Conservation (phyloP, 2,329 filamentous ascomycete genomes). For the Gnomoniopsis smithogilvyi region DNA sequence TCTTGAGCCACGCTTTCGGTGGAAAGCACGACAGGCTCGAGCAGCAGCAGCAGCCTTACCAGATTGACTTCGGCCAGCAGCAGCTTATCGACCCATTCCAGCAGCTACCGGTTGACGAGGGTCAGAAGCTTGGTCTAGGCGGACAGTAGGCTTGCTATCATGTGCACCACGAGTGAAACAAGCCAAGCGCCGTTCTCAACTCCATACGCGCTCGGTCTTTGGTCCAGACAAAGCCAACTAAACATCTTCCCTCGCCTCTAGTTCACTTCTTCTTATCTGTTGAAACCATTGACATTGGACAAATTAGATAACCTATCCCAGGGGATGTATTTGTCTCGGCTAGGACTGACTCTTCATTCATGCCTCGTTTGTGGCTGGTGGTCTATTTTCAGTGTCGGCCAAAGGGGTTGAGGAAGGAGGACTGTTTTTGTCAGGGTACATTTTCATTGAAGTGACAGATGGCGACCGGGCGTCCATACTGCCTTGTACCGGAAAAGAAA, state of each 20-base stretch:
- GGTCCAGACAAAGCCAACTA: not conserved
- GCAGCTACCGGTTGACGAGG: not conserved
- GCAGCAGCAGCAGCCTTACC: not conserved
- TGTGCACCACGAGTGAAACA: not conserved
- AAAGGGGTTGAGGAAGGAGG: too few species aligned
- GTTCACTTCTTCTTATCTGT: not conserved
- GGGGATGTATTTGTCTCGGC: too few species aligned
- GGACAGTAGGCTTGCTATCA: not conserved
- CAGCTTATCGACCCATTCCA: not conserved
- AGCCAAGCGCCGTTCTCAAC: not conserved
- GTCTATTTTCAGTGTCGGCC: too few species aligned
- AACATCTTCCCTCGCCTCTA: not conserved
- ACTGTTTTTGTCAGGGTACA: too few species aligned
- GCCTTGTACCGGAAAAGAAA: too few species aligned
- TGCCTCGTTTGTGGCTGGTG: too few species aligned
- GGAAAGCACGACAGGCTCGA: not conserved
- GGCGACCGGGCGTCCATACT: too few species aligned
- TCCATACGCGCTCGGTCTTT: not conserved
- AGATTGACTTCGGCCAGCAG: not conserved
- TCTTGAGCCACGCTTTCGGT: conserved; percentile 41
- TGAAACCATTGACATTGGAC: too few species aligned
- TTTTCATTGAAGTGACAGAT: too few species aligned
- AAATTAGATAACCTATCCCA: too few species aligned
- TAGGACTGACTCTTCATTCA: too few species aligned
- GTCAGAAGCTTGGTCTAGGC: not conserved